phyloP scores from a whole-genome alignment of 164 flowering plant species.

The Magnolia sinica region DNA sequence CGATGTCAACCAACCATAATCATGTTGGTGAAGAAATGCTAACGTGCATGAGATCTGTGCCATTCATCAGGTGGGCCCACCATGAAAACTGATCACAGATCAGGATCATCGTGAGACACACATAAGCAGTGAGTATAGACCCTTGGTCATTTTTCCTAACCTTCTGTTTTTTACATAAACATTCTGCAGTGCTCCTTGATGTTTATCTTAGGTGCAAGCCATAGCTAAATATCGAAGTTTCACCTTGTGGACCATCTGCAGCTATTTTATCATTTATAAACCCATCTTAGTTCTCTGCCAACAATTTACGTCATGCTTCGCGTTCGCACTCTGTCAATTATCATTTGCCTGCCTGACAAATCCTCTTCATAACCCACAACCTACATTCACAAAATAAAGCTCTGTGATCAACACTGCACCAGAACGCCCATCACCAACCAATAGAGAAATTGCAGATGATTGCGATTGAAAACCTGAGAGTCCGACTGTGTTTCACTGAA shows the following conservation, averaged over 20 bases:
- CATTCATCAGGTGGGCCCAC: too few relatives aligned
- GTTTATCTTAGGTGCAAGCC: too few relatives aligned
- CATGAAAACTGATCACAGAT: too few relatives aligned
- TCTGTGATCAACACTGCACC: neutral
- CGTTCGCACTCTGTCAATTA: slow-evolving; percentile 74
- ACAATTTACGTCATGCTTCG: slow-evolving; percentile 48
- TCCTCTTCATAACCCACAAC: slow-evolving; percentile 95
- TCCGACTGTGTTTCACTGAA: slow-evolving; percentile 98
- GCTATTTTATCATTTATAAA: neutral
- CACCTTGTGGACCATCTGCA: neutral
- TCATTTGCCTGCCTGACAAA: slow-evolving; percentile 89
- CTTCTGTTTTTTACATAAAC: too few relatives aligned
- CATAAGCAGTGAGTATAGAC: too few relatives aligned
- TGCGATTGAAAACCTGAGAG: slow-evolving; percentile 62
- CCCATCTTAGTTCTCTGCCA: neutral
- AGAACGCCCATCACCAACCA: neutral
- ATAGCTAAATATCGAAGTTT: neutral
- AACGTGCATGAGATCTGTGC: too few relatives aligned
- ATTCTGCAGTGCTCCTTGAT: too few relatives aligned
- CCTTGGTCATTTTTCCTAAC: too few relatives aligned
- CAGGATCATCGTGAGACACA: too few relatives aligned
- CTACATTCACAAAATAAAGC: slow-evolving; percentile 40
- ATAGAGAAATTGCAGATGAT: neutral
- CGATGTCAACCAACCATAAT: too few relatives aligned
- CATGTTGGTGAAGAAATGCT: too few relatives aligned